Evolutionary conservation across 768 basidiomycete species (phyloP).

Genomic region (Xerocomellus chrysenteron): DNA sequence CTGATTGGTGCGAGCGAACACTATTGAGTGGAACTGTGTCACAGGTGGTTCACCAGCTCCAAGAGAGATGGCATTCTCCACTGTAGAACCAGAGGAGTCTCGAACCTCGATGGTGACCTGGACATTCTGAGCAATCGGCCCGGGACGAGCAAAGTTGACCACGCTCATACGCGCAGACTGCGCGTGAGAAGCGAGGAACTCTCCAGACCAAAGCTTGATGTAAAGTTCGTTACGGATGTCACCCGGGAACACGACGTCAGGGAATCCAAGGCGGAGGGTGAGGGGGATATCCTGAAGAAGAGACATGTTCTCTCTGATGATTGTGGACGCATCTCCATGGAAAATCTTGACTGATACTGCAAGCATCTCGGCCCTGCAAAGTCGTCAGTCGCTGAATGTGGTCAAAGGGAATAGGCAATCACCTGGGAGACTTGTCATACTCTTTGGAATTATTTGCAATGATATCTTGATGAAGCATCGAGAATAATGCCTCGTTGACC

Average conservation of each 20-base stretch:
- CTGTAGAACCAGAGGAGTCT: constrained; percentile 60
- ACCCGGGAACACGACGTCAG: constrained; percentile 94
- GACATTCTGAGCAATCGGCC: constrained; percentile 53
- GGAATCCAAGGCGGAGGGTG: constrained; percentile 87
- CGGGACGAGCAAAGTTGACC: constrained; percentile 58
- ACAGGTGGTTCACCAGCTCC: constrained; percentile 84
- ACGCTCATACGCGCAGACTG: constrained; percentile 57
- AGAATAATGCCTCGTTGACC: constrained; percentile 79
- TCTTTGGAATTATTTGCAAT: constrained; percentile 76
- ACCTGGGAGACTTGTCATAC: constrained; percentile 82
- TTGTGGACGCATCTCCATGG: constrained; percentile 72
- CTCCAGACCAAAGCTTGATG: constrained; percentile 93
- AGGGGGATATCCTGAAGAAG: constrained; percentile 78
- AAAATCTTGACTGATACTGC: constrained; percentile 85
- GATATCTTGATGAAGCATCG: constrained; percentile 94
- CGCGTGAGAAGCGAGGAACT: constrained; percentile 62
- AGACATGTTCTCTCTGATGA: constrained; percentile 82
- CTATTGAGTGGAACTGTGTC: constrained; percentile 84
- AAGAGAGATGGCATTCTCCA: constrained; percentile 74
- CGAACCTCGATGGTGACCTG: constrained; percentile 92
- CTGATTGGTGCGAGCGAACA: constrained; percentile 82
- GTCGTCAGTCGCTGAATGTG: not conserved
- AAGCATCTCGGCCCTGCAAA: constrained; percentile 75
- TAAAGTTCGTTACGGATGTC: constrained; percentile 94
- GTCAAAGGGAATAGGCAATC: constrained; percentile 20